Conservation (phyloP, 176 grass and related monocot species). For the Oryza brachyantha region DNA sequence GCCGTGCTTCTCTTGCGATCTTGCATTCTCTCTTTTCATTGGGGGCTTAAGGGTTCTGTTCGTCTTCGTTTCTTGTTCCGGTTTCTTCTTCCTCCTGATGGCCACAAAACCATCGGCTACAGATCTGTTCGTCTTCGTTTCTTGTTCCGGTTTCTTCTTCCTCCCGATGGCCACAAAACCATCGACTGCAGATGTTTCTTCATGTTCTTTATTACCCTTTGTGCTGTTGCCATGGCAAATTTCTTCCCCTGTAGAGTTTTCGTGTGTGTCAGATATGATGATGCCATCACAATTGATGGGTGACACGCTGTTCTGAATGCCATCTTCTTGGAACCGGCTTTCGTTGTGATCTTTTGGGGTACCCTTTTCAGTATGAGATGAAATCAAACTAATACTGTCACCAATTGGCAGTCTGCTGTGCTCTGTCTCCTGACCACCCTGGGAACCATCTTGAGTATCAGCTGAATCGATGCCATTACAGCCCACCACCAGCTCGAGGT, state of each 20-base stretch:
- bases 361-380: not conserved
- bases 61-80: not conserved
- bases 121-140: no score
- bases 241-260: not conserved
- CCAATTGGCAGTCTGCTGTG: not conserved
- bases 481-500: not conserved
- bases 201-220: not conserved
- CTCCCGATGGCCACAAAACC: conserved; percentile 57
- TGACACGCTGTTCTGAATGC: not conserved
- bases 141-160: no score
- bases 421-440: not conserved
- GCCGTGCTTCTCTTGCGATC: not conserved
- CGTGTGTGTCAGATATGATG: conserved; percentile 15
- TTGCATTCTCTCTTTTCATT: not conserved
- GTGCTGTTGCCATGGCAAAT: not conserved
- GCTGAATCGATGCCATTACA: not conserved
- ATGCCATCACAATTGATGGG: not conserved
- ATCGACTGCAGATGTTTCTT: conserved; percentile 29
- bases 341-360: not conserved
- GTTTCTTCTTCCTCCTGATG: conserved; percentile 30
- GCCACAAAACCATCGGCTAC: conserved; percentile 51
- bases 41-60: not conserved
- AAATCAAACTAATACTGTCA: not conserved
- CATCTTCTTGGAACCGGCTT: not conserved
- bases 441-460: not conserved